Conservation (phyloP, 1,284 basidiomycete genomes). For the Boletus putidus region DNA sequence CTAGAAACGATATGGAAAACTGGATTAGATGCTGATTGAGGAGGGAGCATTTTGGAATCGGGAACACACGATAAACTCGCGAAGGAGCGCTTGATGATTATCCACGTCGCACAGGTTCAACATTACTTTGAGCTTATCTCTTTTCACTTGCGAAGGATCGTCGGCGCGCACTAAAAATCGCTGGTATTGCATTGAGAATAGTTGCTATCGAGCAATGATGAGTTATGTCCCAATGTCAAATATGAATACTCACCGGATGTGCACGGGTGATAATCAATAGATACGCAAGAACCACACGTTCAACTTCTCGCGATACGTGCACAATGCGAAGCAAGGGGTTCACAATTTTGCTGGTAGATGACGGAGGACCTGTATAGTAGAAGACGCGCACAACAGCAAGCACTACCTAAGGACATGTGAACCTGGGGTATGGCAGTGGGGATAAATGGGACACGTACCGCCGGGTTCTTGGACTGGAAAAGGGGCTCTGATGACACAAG, state of each 20-base stretch:
- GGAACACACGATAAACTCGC: slow-evolving; percentile 75
- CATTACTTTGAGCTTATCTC: slow-evolving; percentile 73
- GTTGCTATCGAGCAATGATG: slow-evolving; percentile 42
- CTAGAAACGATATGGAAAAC: slow-evolving; percentile 41
- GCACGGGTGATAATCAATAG: slow-evolving; percentile 62
- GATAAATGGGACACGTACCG: slow-evolving; percentile 50
- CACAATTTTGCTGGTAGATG: slow-evolving; percentile 55
- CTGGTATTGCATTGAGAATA: slow-evolving; percentile 60
- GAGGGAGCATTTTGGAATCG: background rate
- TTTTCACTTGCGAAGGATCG: slow-evolving; percentile 66
- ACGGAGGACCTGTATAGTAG: slow-evolving; percentile 69
- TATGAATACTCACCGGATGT: slow-evolving; percentile 53
- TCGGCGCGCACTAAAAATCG: slow-evolving; percentile 69
- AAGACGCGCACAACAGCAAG: slow-evolving; percentile 70
- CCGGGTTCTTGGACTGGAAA: slow-evolving; percentile 82
- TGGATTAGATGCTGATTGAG: background rate
- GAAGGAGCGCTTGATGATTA: slow-evolving; percentile 68
- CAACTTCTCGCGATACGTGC: slow-evolving; percentile 62
- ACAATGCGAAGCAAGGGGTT: slow-evolving; percentile 71
- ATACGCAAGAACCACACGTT: slow-evolving; percentile 72
- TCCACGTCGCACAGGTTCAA: slow-evolving; percentile 61
- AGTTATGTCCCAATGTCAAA: slow-evolving; percentile 1
- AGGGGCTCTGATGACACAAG: slow-evolving; percentile 73
- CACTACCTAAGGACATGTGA: slow-evolving; percentile 59
- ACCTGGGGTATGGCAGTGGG: background rate